phyloP scores from a whole-genome alignment of 169 alveolate species.

The Babesia bovis region DNA sequence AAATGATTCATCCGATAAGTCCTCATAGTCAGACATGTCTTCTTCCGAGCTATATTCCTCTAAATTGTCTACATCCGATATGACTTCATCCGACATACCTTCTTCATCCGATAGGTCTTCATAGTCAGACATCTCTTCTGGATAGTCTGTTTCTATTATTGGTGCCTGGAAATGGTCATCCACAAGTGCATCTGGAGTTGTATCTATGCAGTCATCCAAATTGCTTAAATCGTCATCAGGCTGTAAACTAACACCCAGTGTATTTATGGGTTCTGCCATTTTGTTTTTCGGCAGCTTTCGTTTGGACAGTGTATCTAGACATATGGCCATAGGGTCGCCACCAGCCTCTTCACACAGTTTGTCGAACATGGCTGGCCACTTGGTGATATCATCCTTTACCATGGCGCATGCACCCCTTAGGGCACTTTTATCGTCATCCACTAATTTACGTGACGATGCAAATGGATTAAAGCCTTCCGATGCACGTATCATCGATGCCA shows the following conservation, averaged over 20 bases:
- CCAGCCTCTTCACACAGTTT: slow-evolving; percentile 20
- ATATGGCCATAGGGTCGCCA: not conserved
- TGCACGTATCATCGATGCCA: slow-evolving; percentile 49
- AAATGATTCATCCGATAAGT: too few species aligned
- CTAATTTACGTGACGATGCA: slow-evolving; percentile 22
- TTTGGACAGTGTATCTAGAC: not conserved
- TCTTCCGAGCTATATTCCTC: too few species aligned
- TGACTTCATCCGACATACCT: too few species aligned
- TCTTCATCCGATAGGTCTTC: too few species aligned
- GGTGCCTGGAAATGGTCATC: slow-evolving; percentile 10
- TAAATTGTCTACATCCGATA: too few species aligned
- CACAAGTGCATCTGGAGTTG: not conserved
- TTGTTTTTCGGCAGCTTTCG: too few species aligned
- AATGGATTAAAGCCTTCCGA: slow-evolving; percentile 46
- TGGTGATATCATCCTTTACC: slow-evolving; percentile 41
- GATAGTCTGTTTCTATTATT: not conserved
- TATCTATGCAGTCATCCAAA: slow-evolving; percentile 20
- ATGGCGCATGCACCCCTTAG: slow-evolving; percentile 47
- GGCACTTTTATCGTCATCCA: slow-evolving; percentile 41
- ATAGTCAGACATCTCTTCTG: too few species aligned
- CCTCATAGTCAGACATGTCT: too few species aligned
- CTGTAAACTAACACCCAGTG: too few species aligned
- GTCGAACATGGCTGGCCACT: slow-evolving; percentile 30
- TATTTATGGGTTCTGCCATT: too few species aligned
- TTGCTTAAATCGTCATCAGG: not conserved